Evolutionary conservation across 2,329 filamentous ascomycete genomes (phyloP).

Genomic region (Trichoderma sp.): DNA sequence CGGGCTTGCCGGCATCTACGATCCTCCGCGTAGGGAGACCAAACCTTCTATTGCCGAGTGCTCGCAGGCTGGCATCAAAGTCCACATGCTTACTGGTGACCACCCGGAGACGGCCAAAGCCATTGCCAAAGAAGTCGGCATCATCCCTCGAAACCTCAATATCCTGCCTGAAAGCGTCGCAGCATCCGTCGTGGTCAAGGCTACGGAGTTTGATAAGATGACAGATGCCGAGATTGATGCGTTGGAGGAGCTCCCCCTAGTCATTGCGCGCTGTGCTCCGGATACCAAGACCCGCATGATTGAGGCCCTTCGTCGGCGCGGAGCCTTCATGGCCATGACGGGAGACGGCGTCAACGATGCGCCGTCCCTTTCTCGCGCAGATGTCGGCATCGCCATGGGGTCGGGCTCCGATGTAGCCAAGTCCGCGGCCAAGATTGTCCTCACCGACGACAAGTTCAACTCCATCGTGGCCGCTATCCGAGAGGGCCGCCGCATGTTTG

Average conservation of each 20-base stretch:
- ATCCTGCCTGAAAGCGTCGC: slow-evolving; percentile 60
- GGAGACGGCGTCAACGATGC: slow-evolving; percentile 87
- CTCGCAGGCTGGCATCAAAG: slow-evolving; percentile 69
- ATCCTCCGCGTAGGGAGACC: slow-evolving; percentile 80
- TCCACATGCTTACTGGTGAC: slow-evolving; percentile 84
- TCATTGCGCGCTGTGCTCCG: slow-evolving; percentile 80
- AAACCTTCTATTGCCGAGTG: slow-evolving; percentile 68
- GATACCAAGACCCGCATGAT: slow-evolving; percentile 91
- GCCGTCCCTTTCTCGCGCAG: slow-evolving; percentile 73
- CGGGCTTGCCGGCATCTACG: slow-evolving; percentile 83
- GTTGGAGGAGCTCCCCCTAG: slow-evolving; percentile 71
- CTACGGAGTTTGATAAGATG: slow-evolving; percentile 74
- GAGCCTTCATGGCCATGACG: slow-evolving; percentile 79
- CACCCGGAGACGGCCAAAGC: slow-evolving; percentile 75
- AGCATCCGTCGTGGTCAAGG: slow-evolving; percentile 70
- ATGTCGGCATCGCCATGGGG: slow-evolving; percentile 91
- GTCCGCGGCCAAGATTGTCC: slow-evolving; percentile 74
- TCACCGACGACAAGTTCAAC: slow-evolving; percentile 86
- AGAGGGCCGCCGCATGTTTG: slow-evolving; percentile 80
- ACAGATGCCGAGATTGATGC: slow-evolving; percentile 72
- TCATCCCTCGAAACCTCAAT: slow-evolving; percentile 63
- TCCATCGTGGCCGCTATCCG: slow-evolving; percentile 80
- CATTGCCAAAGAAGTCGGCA: slow-evolving; percentile 76
- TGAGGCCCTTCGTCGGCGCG: slow-evolving; percentile 75
- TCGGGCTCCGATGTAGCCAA: slow-evolving; percentile 84